These are phyloP conservation scores for Russula olivacea DNA, from an alignment of 768 basidiomycete genomes.

Conservation along the genomic window DNA sequence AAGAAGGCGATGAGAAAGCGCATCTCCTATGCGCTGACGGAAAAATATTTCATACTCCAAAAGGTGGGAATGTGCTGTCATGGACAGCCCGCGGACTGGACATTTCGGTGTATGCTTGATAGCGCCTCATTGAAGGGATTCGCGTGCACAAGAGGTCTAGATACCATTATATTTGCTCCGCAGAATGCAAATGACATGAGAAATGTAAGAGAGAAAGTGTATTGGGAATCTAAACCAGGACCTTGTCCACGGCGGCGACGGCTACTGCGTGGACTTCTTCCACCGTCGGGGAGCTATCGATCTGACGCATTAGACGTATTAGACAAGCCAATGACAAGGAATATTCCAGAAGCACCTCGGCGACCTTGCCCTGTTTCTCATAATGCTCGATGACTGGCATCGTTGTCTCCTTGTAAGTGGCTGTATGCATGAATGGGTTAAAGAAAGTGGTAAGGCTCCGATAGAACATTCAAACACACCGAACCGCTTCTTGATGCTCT, in stretches of 20 bases:
- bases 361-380: constrained; percentile 57
- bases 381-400: constrained; percentile 95
- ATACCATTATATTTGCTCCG: constrained; percentile 8
- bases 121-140: not conserved
- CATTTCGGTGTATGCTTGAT: constrained; percentile 47
- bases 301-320: constrained; percentile 36
- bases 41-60: constrained; percentile 54
- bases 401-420: constrained; percentile 77
- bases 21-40: constrained; percentile 81
- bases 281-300: constrained; percentile 60
- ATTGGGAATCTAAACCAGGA: constrained; percentile 33
- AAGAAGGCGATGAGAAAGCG: constrained; percentile 50
- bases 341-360: constrained; percentile 49
- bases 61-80: constrained; percentile 46
- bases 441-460: not conserved
- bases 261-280: constrained; percentile 68
- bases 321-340: not conserved
- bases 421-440: constrained; percentile 33
- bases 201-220: not conserved
- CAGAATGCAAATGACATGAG: not conserved
- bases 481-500: constrained; percentile 97
- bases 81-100: constrained; percentile 32
- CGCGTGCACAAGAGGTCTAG: not conserved
- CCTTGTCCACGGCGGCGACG: constrained; percentile 45
- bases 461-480: constrained; percentile 41